Evolutionary conservation across 805 yeast genomes (phyloP).

Genomic region (Saccharomycopsis sp.): DNA sequence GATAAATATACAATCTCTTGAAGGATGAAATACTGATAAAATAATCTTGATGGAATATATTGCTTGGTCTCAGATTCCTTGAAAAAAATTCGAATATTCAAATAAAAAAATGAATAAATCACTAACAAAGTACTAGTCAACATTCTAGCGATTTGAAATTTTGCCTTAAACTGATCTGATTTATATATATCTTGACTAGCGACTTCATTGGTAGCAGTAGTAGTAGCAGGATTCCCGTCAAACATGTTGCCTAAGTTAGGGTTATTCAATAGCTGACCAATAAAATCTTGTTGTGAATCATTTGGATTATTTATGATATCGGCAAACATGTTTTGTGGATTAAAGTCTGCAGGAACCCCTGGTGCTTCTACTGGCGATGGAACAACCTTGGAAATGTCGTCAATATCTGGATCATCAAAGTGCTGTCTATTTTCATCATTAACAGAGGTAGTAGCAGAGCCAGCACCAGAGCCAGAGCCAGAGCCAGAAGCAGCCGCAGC

Average conservation of each 20-base stretch:
- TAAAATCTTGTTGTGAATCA: slow-evolving; percentile 3
- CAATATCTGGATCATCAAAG: not conserved
- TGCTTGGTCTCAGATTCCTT: not conserved
- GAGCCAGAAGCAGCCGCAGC: slow-evolving; percentile 7
- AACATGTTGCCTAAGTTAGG: slow-evolving; percentile 7
- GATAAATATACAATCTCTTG: slow-evolving; percentile 10
- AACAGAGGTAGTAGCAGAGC: too few relatives aligned
- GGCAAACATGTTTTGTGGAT: not conserved
- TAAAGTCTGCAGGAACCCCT: not conserved
- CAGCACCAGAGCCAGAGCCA: too few relatives aligned
- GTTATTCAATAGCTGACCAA: slow-evolving; percentile 7
- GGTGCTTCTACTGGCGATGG: not conserved
- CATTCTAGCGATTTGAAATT: slow-evolving; percentile 10
- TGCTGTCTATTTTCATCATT: too few relatives aligned
- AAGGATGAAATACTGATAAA: slow-evolving; percentile 10
- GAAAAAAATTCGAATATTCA: slow-evolving; percentile 4
- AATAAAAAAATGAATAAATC: slow-evolving; percentile 7
- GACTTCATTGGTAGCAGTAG: not conserved
- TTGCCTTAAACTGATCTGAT: slow-evolving; percentile 16
- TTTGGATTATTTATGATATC: not conserved
- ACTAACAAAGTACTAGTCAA: slow-evolving; percentile 3
- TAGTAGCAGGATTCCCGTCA: not conserved
- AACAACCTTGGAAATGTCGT: not conserved
- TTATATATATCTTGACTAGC: slow-evolving; percentile 5
- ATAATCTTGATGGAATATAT: not conserved